phyloP scores from a whole-genome alignment of 805 yeast genomes.

The Priceomyces castillae region DNA sequence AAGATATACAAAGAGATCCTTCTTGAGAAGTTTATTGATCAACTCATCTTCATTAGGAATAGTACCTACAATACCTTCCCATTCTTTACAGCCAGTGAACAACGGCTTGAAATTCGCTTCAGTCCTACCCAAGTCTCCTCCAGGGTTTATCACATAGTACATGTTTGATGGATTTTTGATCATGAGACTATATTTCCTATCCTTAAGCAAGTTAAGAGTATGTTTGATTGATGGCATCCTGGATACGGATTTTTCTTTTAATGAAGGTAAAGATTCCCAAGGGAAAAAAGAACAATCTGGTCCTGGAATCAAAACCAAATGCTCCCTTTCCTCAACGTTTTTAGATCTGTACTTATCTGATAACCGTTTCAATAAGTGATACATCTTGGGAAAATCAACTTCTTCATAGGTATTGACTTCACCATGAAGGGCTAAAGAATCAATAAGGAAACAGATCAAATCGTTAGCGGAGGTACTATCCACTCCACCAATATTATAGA shows the following conservation, averaged over 20 bases:
- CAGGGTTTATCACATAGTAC: constrained; percentile 76
- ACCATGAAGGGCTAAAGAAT: constrained; percentile 59
- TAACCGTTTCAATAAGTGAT: constrained; percentile 49
- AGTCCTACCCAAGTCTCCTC: constrained; percentile 69
- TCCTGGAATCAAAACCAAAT: constrained; percentile 69
- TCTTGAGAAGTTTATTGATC: constrained; percentile 33
- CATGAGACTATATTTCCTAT: constrained; percentile 1
- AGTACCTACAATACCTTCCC: constrained; percentile 47
- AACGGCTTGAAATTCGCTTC: constrained; percentile 45
- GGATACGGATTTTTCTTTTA: constrained; percentile 57
- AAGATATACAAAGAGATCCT: constrained; percentile 63
- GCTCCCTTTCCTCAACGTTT: constrained; percentile 30
- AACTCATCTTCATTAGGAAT: constrained; percentile 60
- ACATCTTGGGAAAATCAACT: constrained; percentile 55
- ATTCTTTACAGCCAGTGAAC: constrained; percentile 14
- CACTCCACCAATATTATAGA: constrained; percentile 14
- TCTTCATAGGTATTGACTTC: constrained; percentile 65
- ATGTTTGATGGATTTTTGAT: constrained; percentile 5
- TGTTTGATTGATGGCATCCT: constrained; percentile 66
- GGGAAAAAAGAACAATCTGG: constrained; percentile 69
- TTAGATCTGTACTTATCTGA: constrained; percentile 26
- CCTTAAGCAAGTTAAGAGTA: constrained; percentile 37
- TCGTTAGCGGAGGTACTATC: constrained; percentile 52
- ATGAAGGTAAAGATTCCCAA: constrained; percentile 77
- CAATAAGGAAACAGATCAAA: constrained; percentile 59